A percentile compares a stretch with the other conserved stretches of the same genome.
These are phyloP conservation scores for Protostelium mycophagum DNA, from an alignment of 78 protist genomes.

Conservation along the genomic window DNA sequence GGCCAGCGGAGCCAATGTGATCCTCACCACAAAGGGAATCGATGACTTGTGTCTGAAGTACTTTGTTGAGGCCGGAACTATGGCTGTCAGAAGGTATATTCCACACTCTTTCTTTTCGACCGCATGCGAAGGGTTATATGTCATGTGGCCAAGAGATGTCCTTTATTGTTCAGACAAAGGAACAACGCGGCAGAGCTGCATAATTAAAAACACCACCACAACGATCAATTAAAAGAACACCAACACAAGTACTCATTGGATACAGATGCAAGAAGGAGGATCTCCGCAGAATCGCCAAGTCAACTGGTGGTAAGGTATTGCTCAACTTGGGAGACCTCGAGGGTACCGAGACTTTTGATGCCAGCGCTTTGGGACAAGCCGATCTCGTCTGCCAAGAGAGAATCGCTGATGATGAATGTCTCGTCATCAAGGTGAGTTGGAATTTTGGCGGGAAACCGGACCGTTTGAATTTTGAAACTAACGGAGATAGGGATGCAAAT, in stretches of 20 bases:
- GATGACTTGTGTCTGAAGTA: slow-evolving; percentile 92
- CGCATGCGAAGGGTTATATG: no score
- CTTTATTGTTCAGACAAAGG: no score
- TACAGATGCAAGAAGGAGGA: slow-evolving; percentile 90
- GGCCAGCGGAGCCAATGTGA: slow-evolving; percentile 97
- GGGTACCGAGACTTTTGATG: slow-evolving; percentile 93
- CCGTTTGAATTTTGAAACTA: not conserved
- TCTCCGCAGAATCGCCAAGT: slow-evolving; percentile 91
- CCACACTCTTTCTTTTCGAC: no score
- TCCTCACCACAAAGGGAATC: slow-evolving; percentile 97
- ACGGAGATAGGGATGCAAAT: slow-evolving; percentile 21
- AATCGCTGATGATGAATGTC: slow-evolving; percentile 88
- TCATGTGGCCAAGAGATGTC: no score
- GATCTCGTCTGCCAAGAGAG: slow-evolving; percentile 79
- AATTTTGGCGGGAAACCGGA: not conserved
- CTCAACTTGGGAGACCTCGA: slow-evolving; percentile 87
- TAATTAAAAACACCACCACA: no score
- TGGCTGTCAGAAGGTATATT: slow-evolving; percentile 96
- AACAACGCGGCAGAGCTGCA: no score
- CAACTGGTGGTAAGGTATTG: slow-evolving; percentile 91
- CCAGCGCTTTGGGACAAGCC: slow-evolving; percentile 74
- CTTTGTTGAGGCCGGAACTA: slow-evolving; percentile 92
- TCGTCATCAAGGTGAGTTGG: slow-evolving; percentile 42
- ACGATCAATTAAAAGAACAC: no score
- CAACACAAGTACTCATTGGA: no score